These are phyloP conservation scores for Arthrobotrys pseudoclavata DNA, from an alignment of 2,329 filamentous ascomycete species.

Conservation along the genomic window DNA sequence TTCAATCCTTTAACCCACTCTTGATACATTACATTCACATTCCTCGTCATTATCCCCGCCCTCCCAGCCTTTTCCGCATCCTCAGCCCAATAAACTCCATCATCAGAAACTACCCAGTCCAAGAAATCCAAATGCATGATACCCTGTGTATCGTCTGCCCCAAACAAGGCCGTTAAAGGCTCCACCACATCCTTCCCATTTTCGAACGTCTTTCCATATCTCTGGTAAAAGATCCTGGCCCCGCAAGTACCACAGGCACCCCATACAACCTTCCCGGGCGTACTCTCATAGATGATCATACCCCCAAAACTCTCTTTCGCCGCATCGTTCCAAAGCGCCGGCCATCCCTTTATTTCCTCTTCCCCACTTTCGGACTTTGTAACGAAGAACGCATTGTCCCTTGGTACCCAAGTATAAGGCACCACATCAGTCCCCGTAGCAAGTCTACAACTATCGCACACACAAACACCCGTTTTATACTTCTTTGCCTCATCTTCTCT, in stretches of 20 bases:
- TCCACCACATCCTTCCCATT: constrained; percentile 34
- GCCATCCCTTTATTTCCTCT: constrained; percentile 34
- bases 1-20: constrained; percentile 33
- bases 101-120: constrained; percentile 13
- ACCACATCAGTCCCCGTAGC: constrained; percentile 38
- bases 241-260: constrained; percentile 46
- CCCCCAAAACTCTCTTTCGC: constrained; percentile 27
- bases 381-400: constrained; percentile 30
- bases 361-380: background rate
- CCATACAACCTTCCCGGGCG: constrained; percentile 30
- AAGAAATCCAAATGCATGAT: constrained; percentile 51
- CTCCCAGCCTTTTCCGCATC: constrained; percentile 44
- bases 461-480: constrained; percentile 30
- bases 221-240: constrained; percentile 36
- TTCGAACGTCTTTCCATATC: constrained; percentile 11
- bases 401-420: constrained; percentile 24
- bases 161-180: constrained; percentile 34
- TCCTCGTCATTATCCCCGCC: constrained; percentile 27
- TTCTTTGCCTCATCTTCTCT: constrained; percentile 32
- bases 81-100: constrained; percentile 11
- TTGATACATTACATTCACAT: constrained; percentile 28
- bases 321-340: constrained; percentile 32
- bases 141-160: constrained; percentile 31
- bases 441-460: constrained; percentile 42
- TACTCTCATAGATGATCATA: constrained; percentile 39